phyloP scores from a whole-genome alignment of 306 rosid species.

The Cyclanthera cordifolia region DNA sequence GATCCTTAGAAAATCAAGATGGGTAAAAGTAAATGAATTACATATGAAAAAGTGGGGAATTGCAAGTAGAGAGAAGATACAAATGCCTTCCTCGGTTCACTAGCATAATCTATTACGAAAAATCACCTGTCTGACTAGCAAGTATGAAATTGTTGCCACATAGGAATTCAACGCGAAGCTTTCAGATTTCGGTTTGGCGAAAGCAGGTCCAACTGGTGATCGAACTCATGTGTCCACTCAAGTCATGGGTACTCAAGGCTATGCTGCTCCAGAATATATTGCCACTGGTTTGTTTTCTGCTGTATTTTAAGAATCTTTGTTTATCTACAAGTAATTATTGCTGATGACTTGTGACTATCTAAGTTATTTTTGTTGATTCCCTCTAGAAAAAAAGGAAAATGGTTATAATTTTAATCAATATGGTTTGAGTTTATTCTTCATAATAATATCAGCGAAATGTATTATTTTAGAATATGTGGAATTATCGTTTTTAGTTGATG shows the following conservation, averaged over 20 bases:
- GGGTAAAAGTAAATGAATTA: neutral
- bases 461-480: too few relatives aligned
- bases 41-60: neutral
- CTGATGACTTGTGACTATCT: neutral
- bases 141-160: neutral
- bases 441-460: too few relatives aligned
- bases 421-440: too few relatives aligned
- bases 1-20: neutral
- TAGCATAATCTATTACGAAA: neutral
- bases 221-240: slow-evolving; percentile 81
- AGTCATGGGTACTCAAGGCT: slow-evolving; percentile 79
- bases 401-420: too few relatives aligned
- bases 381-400: too few relatives aligned
- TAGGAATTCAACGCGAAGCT: slow-evolving; percentile 66
- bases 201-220: slow-evolving; percentile 75
- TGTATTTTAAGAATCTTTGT: neutral
- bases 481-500: too few relatives aligned
- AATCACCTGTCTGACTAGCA: neutral
- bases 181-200: slow-evolving; percentile 75
- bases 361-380: too few relatives aligned
- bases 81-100: neutral
- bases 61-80: neutral
- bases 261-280: slow-evolving; percentile 81
- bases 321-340: neutral
- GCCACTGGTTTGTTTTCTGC: slow-evolving; percentile 48